phyloP scores from a whole-genome alignment of 2,329 filamentous ascomycete species.

The Venturia aucupariae region DNA sequence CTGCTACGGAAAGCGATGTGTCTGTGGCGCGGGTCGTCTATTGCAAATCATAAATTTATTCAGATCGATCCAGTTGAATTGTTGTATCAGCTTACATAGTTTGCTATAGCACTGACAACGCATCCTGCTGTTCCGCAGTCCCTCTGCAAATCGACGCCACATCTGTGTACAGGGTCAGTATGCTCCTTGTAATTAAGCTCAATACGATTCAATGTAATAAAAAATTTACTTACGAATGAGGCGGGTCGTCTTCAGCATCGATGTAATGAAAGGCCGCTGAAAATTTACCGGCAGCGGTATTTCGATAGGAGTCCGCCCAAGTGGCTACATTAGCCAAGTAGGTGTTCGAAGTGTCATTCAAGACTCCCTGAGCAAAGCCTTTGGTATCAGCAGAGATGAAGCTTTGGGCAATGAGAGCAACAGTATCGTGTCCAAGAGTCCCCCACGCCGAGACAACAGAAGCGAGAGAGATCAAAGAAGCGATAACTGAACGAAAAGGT shows the following conservation, averaged over 20 bases:
- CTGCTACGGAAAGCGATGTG: slow-evolving; percentile 22
- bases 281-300: slow-evolving; percentile 39
- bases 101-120: slow-evolving; percentile 44
- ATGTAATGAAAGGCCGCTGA: slow-evolving; percentile 42
- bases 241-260: slow-evolving; percentile 31
- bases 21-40: slow-evolving; percentile 31
- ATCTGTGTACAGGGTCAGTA: background rate
- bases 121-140: slow-evolving; percentile 43
- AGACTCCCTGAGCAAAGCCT: slow-evolving; percentile 35
- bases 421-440: slow-evolving; percentile 43
- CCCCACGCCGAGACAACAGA: slow-evolving; percentile 38
- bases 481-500: background rate
- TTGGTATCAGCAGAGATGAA: slow-evolving; percentile 36
- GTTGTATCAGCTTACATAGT: slow-evolving; percentile 30
- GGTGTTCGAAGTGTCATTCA: slow-evolving; percentile 32
- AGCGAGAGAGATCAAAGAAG: background rate
- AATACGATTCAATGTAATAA: background rate
- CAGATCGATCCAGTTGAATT: background rate
- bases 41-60: slow-evolving; percentile 4
- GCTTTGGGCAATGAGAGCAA: slow-evolving; percentile 45
- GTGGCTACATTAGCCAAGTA: slow-evolving; percentile 45
- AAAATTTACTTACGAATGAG: slow-evolving; percentile 24
- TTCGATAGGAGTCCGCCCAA: slow-evolving; percentile 45
- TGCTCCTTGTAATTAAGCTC: background rate
- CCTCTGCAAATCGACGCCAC: slow-evolving; percentile 40